Conservation (phyloP, 805 yeast species). For the Schizosaccharomyces osmophilus region DNA sequence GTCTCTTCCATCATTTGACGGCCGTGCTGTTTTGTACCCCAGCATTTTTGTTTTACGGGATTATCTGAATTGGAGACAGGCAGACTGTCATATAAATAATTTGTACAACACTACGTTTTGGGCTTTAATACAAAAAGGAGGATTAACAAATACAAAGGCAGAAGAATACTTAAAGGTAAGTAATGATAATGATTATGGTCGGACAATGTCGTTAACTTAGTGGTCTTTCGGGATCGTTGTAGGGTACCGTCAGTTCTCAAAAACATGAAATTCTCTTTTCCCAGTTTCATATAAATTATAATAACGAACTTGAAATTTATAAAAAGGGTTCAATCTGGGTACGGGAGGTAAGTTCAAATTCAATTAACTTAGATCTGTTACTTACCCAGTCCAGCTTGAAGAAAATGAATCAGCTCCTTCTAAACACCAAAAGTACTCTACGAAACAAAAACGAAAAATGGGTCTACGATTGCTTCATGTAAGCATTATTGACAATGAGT, state of each 20-base stretch:
- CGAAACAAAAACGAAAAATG: slow-evolving; percentile 26
- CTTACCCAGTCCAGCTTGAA: neutral
- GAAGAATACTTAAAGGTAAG: slow-evolving; percentile 32
- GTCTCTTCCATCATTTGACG: slow-evolving; percentile 61
- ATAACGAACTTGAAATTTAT: slow-evolving; percentile 67
- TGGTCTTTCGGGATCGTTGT: neutral
- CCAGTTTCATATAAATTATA: slow-evolving; percentile 66
- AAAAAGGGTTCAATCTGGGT: slow-evolving; percentile 56
- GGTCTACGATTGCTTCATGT: slow-evolving; percentile 23
- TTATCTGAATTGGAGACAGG: slow-evolving; percentile 85
- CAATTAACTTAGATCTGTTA: neutral
- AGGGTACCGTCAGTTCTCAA: slow-evolving; percentile 58
- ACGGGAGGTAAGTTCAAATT: slow-evolving; percentile 20
- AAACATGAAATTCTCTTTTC: slow-evolving; percentile 69
- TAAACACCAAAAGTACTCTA: slow-evolving; percentile 7
- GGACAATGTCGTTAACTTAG: neutral
- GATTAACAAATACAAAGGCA: slow-evolving; percentile 52
- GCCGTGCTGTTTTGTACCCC: slow-evolving; percentile 74
- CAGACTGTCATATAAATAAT: slow-evolving; percentile 83
- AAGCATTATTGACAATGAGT: slow-evolving; percentile 38
- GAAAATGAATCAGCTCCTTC: neutral
- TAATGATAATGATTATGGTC: too few relatives aligned
- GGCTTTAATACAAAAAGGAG: slow-evolving; percentile 51
- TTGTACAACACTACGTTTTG: slow-evolving; percentile 83
- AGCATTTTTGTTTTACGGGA: slow-evolving; percentile 35